A percentile compares a stretch with the other conserved stretches of the same genome.
Conservation (phyloP, 225 moss, liverwort and hornwort genomes). For the Antitrichia curtipendula region DNA sequence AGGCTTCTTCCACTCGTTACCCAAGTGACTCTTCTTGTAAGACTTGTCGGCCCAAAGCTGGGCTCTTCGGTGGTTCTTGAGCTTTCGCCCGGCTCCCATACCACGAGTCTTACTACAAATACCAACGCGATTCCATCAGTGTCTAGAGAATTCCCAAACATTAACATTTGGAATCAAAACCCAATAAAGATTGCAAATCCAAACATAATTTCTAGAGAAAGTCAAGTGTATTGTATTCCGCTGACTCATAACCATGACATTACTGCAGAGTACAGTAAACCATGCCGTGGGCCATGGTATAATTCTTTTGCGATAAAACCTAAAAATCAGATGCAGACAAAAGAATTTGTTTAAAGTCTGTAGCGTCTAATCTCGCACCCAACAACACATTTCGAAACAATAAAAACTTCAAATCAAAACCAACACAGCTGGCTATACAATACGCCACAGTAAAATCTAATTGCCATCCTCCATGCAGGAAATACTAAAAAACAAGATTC, state of each 20-base stretch:
- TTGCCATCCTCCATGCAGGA: background rate
- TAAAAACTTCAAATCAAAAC: background rate
- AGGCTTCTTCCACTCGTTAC: slow-evolving; percentile 99
- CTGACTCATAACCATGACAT: background rate
- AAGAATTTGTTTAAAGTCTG: background rate
- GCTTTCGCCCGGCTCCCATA: slow-evolving; percentile 98
- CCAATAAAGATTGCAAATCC: background rate
- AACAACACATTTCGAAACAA: background rate
- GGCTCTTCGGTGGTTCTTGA: slow-evolving; percentile 82
- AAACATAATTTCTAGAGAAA: background rate
- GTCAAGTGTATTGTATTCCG: background rate
- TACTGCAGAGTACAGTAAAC: background rate
- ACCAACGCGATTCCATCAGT: background rate
- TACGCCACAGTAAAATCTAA: background rate
- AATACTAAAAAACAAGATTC: background rate
- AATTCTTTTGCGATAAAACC: background rate
- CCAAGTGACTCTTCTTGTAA: slow-evolving; percentile 90
- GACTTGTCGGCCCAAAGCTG: slow-evolving; percentile 95
- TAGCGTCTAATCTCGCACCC: background rate
- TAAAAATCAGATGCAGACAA: background rate
- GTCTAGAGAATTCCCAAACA: background rate
- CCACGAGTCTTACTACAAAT: slow-evolving; percentile 73
- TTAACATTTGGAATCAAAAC: background rate
- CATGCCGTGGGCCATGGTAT: background rate
- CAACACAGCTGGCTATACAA: background rate